Evolutionary conservation across 768 basidiomycete species (phyloP).

Genomic region (Lactarius sanguifluus): DNA sequence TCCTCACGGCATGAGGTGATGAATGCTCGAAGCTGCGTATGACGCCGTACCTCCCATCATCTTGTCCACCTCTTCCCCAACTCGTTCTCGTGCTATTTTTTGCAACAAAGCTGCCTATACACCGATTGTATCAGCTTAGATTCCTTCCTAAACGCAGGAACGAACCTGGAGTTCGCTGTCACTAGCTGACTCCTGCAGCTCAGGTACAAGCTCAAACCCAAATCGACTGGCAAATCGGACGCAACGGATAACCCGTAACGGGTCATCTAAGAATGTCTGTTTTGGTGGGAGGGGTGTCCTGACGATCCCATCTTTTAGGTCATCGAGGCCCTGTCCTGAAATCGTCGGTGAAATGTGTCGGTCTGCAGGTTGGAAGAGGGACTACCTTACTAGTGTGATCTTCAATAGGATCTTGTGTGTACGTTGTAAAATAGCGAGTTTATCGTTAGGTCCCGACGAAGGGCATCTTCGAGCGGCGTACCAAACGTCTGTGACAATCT

Average conservation of each 20-base stretch:
- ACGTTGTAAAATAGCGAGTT: conserved; percentile 97
- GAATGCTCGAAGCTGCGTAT: conserved; percentile 11
- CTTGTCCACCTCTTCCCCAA: conserved; percentile 90
- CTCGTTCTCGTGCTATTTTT: conserved; percentile 89
- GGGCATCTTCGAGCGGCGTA: conserved; percentile 87
- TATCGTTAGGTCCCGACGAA: conserved; percentile 90
- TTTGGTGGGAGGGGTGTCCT: conserved; percentile 85
- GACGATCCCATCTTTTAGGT: conserved; percentile 73
- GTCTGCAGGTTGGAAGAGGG: not conserved
- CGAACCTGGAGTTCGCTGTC: conserved; percentile 64
- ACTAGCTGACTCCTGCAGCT: conserved; percentile 60
- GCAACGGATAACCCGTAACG: conserved; percentile 87
- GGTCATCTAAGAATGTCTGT: conserved; percentile 93
- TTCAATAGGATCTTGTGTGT: conserved; percentile 78
- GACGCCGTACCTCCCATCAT: conserved; percentile 75
- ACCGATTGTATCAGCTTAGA: conserved; percentile 6
- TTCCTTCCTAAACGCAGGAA: not conserved
- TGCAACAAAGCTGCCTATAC: conserved; percentile 59
- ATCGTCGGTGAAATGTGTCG: not conserved
- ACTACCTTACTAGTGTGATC: conserved; percentile 79
- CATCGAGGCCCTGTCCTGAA: conserved; percentile 87
- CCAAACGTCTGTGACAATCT: conserved; percentile 68
- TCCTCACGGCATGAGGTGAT: conserved; percentile 5
- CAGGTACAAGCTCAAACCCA: conserved; percentile 73
- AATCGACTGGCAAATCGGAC: conserved; percentile 90